Evolutionary conservation across 768 basidiomycete genomes (phyloP), one percentile per base, ranked within the genome.

Genomic region (Trametes meyenii): DNA sequence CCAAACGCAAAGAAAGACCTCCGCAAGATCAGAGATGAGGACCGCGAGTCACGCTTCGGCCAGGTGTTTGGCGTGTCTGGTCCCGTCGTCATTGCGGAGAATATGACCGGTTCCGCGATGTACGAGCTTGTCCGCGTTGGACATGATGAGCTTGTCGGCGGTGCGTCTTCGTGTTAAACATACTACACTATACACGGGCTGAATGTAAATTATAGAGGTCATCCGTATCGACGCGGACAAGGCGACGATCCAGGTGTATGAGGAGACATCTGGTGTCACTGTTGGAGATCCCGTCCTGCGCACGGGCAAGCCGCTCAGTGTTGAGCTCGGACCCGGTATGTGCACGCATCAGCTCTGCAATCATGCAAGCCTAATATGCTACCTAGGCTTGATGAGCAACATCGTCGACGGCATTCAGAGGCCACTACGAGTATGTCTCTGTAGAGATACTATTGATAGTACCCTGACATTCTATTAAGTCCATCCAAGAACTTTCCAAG

Each of bases 171-270:
- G 29, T 44, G 40, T 56, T 42, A 23, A 56, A 23, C 40, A 26
- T 35, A 16, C 10, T 33, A 13, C 5, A 16, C 14, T 8, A 14
- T 38, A 7, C 29, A 29, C 14, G 11, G 13, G 24, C n/a, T 56
- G 35, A 42, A 38, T 29, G 11, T 58, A 53, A 12, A 35, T 26
- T 51, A 21, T 70, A 96, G 97, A 99, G 93, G 97, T 99, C 70
- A 99, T 99, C 70, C 87, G 97, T 70, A 98, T 99, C 77, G 97
- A 98, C 67, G 87, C 87, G 63, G 97, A 99, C 78, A 96, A 97
- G 78, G 92, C 92, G 44, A 98, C 97, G 13, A 98, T 99, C 63
- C 97, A 99, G 75, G 97, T 99, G 11, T 98, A 99, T 71, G 97
- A 99, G 76, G 97, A 99, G 80, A 98, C 96, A 6, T 97, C 96